Conservation (phyloP, 148 eudicot genomes). For the Salicornia ramosissima region DNA sequence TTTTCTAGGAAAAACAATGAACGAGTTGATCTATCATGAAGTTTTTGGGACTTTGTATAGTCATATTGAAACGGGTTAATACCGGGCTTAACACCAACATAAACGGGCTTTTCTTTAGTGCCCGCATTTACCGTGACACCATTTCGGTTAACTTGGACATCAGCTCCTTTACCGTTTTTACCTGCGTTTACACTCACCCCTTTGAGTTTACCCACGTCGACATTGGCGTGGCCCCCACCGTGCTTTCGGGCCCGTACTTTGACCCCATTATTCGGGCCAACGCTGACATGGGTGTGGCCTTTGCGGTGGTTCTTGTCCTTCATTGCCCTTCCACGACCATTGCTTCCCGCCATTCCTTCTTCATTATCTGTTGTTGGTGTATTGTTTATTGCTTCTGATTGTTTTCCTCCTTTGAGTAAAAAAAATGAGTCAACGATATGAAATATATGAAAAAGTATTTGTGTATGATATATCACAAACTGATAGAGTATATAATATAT, state of each 20-base stretch:
- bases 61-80: conserved; percentile 14
- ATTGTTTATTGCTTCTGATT: no score
- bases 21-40: not conserved
- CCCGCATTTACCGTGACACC: conserved; percentile 18
- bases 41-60: conserved; percentile 7
- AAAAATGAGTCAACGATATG: no score
- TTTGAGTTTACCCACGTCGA: not conserved
- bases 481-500: no score
- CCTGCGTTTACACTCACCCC: not conserved
- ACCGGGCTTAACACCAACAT: conserved; percentile 20
- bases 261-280: not conserved
- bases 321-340: not conserved
- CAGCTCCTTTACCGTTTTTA: conserved; percentile 9
- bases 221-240: not conserved
- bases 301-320: no score
- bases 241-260: not conserved
- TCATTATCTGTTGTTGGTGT: no score
- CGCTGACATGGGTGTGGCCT: not conserved
- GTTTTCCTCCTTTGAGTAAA: no score
- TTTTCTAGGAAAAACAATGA: conserved; percentile 34
- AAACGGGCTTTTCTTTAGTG: conserved; percentile 15
- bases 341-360: no score
- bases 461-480: no score
- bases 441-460: no score
- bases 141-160: not conserved